Percentiles rank a stretch among this genome's conserved stretches.
phyloP scores from a whole-genome alignment of 2,329 filamentous ascomycete species.

The Grosmannia penicillata region DNA sequence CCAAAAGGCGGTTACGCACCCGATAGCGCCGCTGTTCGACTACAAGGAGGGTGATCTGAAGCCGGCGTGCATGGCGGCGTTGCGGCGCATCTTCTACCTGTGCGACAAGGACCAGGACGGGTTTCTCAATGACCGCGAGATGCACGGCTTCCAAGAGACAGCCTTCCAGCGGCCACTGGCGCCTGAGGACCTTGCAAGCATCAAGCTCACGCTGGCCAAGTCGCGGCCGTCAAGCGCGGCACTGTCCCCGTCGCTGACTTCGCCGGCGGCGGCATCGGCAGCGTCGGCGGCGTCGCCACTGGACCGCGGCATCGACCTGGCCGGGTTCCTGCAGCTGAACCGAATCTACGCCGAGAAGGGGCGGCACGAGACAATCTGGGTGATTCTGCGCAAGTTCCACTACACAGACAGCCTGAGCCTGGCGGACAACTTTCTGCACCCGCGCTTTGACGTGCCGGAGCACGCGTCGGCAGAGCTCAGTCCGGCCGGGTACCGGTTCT shows the following conservation, averaged over 20 bases:
- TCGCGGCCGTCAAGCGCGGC: conserved; percentile 33
- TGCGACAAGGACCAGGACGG: conserved; percentile 96
- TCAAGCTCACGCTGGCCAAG: conserved; percentile 75
- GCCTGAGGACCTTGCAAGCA: conserved; percentile 70
- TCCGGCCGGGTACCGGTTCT: conserved; percentile 84
- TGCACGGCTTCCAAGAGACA: conserved; percentile 78
- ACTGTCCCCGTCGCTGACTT: neutral
- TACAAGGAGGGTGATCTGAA: conserved; percentile 85
- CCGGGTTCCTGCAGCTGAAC: conserved; percentile 79
- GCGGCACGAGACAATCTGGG: conserved; percentile 96
- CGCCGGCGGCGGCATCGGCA: neutral
- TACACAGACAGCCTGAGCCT: conserved; percentile 92
- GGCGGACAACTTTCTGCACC: conserved; percentile 80
- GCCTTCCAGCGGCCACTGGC: conserved; percentile 83
- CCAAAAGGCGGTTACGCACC: conserved; percentile 94
- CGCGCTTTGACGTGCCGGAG: conserved; percentile 86
- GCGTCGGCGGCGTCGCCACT: conserved; percentile 33
- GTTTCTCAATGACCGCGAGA: conserved; percentile 74
- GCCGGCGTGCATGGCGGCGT: conserved; percentile 70
- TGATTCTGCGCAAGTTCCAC: conserved; percentile 85
- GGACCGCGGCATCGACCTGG: conserved; percentile 63
- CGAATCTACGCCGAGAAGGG: conserved; percentile 96
- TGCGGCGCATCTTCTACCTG: conserved; percentile 86
- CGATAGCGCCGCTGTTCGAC: conserved; percentile 90
- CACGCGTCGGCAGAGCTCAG: conserved; percentile 88